Conservation (phyloP, 306 rosid species). For the Sechiopsis laciniata region DNA sequence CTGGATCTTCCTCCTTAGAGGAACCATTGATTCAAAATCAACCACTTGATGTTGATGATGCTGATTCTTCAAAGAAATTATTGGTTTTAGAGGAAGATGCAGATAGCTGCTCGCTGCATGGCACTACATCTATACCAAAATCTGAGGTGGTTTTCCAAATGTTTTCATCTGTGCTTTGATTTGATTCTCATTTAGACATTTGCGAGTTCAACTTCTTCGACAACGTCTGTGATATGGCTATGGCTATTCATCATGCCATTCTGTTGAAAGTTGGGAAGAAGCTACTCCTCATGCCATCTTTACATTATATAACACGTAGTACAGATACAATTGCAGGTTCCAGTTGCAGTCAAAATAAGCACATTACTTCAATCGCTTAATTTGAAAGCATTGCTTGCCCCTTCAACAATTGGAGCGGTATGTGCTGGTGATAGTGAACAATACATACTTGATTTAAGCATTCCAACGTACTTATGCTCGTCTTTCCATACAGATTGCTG, state of each 20-base stretch:
- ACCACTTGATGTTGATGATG: constrained; percentile 10
- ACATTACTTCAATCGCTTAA: constrained; percentile 30
- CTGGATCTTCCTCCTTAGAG: constrained; percentile 27
- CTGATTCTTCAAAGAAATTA: constrained; percentile 22
- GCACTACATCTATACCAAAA: constrained; percentile 26
- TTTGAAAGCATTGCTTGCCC: constrained; percentile 59
- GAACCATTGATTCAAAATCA: constrained; percentile 31
- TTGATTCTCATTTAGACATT: background rate
- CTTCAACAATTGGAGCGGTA: constrained; percentile 80
- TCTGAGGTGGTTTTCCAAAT: constrained; percentile 33
- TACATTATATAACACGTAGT: background rate
- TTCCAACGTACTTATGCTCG: background rate
- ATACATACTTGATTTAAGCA: background rate
- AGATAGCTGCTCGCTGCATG: constrained; percentile 31
- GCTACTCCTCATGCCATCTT: background rate
- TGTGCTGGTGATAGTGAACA: background rate
- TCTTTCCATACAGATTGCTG: constrained; percentile 39
- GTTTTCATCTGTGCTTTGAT: background rate
- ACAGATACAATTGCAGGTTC: constrained; percentile 23
- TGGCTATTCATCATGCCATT: background rate
- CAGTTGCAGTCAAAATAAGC: constrained; percentile 25
- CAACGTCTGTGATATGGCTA: background rate
- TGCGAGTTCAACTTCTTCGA: background rate
- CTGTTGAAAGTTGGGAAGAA: background rate
- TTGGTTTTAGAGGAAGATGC: constrained; percentile 26